Conservation (phyloP, 2,329 filamentous ascomycete genomes). For the Cladorrhinum sp. region DNA sequence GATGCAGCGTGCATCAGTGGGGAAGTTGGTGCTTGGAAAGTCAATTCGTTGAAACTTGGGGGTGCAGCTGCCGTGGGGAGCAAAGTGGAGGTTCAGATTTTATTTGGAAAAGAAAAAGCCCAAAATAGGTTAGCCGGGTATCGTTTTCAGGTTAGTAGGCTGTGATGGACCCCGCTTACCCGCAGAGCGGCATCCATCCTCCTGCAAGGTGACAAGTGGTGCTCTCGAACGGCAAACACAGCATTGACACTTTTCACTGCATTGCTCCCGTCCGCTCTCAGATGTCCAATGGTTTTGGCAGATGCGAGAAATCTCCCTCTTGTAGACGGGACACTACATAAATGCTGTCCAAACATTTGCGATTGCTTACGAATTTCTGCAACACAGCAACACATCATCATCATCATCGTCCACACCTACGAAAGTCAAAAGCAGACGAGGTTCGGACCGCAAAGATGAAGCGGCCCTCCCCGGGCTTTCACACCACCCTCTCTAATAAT, state of each 20-base stretch:
- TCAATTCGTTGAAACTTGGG: not conserved
- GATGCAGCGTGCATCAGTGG: not conserved
- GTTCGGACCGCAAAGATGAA: not conserved
- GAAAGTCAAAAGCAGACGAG: not conserved
- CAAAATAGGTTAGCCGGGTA: not conserved
- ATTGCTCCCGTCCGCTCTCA: not conserved
- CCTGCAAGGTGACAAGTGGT: constrained; percentile 4
- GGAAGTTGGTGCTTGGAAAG: not conserved
- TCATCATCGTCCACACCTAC: too few relatives aligned
- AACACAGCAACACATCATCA: not conserved
- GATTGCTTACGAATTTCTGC: not conserved
- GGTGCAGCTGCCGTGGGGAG: constrained; percentile 4
- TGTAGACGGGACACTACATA: not conserved
- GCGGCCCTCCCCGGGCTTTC: constrained; percentile 9
- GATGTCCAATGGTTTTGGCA: not conserved
- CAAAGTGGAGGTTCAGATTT: not conserved
- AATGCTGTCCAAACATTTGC: not conserved
- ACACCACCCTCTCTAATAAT: constrained; percentile 9
- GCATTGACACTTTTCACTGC: not conserved
- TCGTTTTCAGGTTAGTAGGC: not conserved
- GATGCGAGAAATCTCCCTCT: not conserved
- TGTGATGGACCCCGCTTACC: not conserved
- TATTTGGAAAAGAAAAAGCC: too few relatives aligned
- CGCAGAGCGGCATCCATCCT: constrained; percentile 2
- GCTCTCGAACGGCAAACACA: not conserved